phyloP scores from a whole-genome alignment of 176 grass and related monocot species.

The Musa itinerans region DNA sequence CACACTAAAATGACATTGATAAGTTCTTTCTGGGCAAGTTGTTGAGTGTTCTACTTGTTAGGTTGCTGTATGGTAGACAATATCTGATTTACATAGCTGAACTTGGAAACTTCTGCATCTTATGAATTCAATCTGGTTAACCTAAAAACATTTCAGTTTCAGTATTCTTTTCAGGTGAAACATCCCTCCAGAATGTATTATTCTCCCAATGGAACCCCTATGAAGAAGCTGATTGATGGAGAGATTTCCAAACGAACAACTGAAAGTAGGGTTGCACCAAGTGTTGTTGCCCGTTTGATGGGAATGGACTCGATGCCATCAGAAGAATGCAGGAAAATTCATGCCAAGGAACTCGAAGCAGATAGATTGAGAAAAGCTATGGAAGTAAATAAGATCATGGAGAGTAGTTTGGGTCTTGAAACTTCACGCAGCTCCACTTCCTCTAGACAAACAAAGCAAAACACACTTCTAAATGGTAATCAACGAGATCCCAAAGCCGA shows the following conservation, averaged over 20 bases:
- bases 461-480: conserved; percentile 24
- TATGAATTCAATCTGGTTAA: background rate
- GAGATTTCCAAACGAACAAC: conserved; percentile 17
- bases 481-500: conserved; percentile 21
- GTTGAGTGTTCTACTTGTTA: no score
- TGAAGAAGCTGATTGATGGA: conserved; percentile 22
- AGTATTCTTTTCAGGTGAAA: conserved; percentile 28
- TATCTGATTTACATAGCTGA: background rate
- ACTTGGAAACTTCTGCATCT: conserved; percentile 2
- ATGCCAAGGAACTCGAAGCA: conserved; percentile 29
- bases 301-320: conserved; percentile 48
- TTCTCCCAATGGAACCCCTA: background rate
- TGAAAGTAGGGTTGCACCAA: conserved; percentile 24
- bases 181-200: conserved; percentile 4
- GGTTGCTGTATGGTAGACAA: no score
- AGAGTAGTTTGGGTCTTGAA: conserved; percentile 1
- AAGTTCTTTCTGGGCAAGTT: no score
- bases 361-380: conserved; percentile 12
- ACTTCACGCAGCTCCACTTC: conserved; percentile 20
- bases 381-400: conserved; percentile 4
- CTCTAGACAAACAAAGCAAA: conserved; percentile 32
- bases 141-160: no score
- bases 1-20: no score
- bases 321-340: conserved; percentile 8
- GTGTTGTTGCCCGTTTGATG: conserved; percentile 70